Evolutionary conservation across 225 moss, liverwort and hornwort genomes (phyloP).

Genomic region (Marchantia paleacea): DNA sequence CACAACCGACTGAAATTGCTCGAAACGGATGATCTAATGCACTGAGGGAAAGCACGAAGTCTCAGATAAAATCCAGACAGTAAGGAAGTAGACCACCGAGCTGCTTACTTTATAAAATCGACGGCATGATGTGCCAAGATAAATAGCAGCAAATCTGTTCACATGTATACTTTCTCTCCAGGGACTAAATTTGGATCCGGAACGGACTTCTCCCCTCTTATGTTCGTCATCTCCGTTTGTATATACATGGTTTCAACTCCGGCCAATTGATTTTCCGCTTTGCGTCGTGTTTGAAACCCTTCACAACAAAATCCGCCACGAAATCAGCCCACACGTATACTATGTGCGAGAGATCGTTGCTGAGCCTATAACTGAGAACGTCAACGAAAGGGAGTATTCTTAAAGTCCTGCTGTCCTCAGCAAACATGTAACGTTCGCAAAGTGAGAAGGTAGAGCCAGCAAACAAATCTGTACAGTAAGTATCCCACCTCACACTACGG

Average conservation of each 20-base stretch:
- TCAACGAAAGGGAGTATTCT: too few species aligned
- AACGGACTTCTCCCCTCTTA: not conserved
- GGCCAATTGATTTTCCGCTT: slow-evolving; percentile 68
- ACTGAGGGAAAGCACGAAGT: too few species aligned
- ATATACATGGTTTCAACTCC: slow-evolving; percentile 77
- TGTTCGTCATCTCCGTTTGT: slow-evolving; percentile 52
- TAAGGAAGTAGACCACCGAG: too few species aligned
- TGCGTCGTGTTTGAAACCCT: slow-evolving; percentile 47
- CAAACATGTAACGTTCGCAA: too few species aligned
- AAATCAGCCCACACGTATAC: not conserved
- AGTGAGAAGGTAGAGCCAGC: too few species aligned
- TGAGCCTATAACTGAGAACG: not conserved
- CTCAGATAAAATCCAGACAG: too few species aligned
- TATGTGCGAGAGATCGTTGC: not conserved
- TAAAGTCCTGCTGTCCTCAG: not conserved
- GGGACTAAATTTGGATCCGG: not conserved
- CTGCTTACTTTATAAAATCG: too few species aligned
- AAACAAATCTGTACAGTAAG: not conserved
- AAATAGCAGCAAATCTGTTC: not conserved
- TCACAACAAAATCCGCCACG: slow-evolving; percentile 13
- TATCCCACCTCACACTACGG: not conserved
- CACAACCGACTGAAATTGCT: not conserved
- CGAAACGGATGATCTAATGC: not conserved
- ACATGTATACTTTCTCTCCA: not conserved
- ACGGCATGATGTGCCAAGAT: too few species aligned